phyloP scores from a whole-genome alignment of 108 stramenopile genomes.

The Cyclotella distinguenda region DNA sequence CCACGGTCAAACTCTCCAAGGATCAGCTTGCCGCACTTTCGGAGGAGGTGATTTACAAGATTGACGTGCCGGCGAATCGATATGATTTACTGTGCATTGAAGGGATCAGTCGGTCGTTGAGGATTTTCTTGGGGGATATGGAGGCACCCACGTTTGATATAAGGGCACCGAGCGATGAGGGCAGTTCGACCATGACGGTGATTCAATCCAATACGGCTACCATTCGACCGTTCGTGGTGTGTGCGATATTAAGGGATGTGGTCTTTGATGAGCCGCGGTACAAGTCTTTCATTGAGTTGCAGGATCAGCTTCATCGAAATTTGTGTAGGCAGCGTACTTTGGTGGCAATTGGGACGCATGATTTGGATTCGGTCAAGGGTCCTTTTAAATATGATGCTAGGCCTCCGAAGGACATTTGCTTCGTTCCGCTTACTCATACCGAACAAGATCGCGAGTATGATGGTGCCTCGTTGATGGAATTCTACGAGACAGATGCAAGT shows the following conservation, averaged over 20 bases:
- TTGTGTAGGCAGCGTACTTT: conserved; percentile 96
- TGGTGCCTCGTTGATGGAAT: conserved; percentile 66
- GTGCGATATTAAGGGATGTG: conserved; percentile 94
- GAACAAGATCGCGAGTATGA: conserved; percentile 65
- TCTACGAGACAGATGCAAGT: conserved; percentile 87
- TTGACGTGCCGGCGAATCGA: conserved; percentile 98
- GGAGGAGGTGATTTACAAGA: conserved; percentile 91
- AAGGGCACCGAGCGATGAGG: conserved; percentile 23
- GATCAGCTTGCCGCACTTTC: conserved; percentile 55
- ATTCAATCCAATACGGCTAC: conserved; percentile 73
- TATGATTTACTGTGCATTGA: conserved; percentile 99
- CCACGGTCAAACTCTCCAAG: conserved; percentile 61
- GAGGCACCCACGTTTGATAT: conserved; percentile 70
- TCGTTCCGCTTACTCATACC: conserved; percentile 92
- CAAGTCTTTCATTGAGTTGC: conserved; percentile 98
- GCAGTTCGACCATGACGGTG: conserved; percentile 68
- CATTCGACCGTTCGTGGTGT: conserved; percentile 96
- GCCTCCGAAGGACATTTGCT: conserved; percentile 81
- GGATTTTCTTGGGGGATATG: conserved; percentile 90
- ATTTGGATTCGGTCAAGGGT: conserved; percentile 88
- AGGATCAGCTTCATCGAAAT: conserved; percentile 99
- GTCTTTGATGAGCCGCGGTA: conserved; percentile 86
- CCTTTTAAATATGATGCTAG: conserved; percentile 94
- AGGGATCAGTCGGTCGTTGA: conserved; percentile 91
- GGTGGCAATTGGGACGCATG: conserved; percentile 99